Percentiles rank a stretch among this genome's conserved stretches.
phyloP scores from a whole-genome alignment of 139 green algal species.

The Zygnema cylindricum region DNA sequence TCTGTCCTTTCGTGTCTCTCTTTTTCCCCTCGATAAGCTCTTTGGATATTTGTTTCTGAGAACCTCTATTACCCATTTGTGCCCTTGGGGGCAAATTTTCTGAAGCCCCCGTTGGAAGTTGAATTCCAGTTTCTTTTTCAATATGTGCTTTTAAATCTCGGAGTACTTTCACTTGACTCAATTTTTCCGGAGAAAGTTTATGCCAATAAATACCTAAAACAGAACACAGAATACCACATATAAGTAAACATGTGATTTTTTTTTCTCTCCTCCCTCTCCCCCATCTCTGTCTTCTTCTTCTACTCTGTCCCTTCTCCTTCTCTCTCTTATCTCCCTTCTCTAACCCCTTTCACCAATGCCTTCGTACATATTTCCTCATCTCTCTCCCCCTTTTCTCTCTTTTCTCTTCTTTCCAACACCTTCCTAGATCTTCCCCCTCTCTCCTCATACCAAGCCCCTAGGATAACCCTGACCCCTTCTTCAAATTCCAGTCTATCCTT shows the following conservation, averaged over 20 bases:
- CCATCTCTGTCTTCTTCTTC: not conserved
- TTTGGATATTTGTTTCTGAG: not conserved
- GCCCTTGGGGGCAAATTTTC: conserved; percentile 46
- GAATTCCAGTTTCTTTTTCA: conserved; percentile 19
- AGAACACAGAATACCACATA: conserved; percentile 11
- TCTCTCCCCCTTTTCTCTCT: too few relatives aligned
- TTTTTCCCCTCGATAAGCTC: not conserved
- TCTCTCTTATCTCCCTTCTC: too few relatives aligned
- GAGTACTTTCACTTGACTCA: conserved; percentile 61
- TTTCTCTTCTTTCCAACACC: too few relatives aligned
- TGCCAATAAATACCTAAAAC: conserved; percentile 78
- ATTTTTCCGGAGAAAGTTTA: conserved; percentile 72
- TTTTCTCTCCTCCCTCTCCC: not conserved
- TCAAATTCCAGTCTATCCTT: too few relatives aligned
- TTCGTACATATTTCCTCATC: too few relatives aligned
- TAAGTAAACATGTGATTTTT: not conserved
- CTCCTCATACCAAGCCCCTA: too few relatives aligned
- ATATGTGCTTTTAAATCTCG: conserved; percentile 32
- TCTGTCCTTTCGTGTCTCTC: not conserved
- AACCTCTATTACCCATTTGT: not conserved
- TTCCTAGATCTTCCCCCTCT: too few relatives aligned
- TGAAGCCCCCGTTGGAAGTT: conserved; percentile 19
- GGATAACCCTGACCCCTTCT: too few relatives aligned
- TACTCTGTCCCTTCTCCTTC: not conserved
- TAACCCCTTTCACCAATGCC: too few relatives aligned